A percentile compares a stretch with the other conserved stretches of the same genome.
Evolutionary conservation across 441 rosid genomes (phyloP).

Genomic region (Syzygium syzygioides): DNA sequence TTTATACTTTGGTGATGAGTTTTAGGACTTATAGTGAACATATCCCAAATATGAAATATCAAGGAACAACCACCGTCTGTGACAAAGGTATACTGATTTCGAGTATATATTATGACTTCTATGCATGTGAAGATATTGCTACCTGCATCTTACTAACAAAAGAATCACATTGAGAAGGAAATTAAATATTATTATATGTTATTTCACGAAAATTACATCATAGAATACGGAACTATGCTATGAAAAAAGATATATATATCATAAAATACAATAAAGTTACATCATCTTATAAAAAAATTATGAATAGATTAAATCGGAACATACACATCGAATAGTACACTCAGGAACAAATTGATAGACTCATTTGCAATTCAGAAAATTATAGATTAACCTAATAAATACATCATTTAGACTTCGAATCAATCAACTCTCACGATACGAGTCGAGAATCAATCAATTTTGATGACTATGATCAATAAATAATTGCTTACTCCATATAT

Average conservation of each 20-base stretch:
- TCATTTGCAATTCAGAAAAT: neutral
- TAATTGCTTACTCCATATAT: neutral
- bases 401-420: neutral
- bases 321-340: neutral
- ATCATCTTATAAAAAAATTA: neutral
- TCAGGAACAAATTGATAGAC: neutral
- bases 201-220: neutral
- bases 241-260: neutral
- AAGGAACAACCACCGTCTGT: neutral
- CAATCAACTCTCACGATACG: neutral
- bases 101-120: neutral
- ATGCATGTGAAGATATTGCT: neutral
- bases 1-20: rapidly evolving
- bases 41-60: neutral
- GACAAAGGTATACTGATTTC: neutral
- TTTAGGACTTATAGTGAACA: too few relatives aligned
- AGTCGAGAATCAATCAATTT: neutral
- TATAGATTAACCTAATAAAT: neutral
- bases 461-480: neutral
- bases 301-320: neutral
- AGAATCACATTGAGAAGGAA: neutral
- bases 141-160: neutral
- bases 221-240: neutral
- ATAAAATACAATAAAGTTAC: neutral
- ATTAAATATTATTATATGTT: neutral